Base-by-base conservation (phyloP, 257 asterid species). In the Fraxinus anomala region DNA sequence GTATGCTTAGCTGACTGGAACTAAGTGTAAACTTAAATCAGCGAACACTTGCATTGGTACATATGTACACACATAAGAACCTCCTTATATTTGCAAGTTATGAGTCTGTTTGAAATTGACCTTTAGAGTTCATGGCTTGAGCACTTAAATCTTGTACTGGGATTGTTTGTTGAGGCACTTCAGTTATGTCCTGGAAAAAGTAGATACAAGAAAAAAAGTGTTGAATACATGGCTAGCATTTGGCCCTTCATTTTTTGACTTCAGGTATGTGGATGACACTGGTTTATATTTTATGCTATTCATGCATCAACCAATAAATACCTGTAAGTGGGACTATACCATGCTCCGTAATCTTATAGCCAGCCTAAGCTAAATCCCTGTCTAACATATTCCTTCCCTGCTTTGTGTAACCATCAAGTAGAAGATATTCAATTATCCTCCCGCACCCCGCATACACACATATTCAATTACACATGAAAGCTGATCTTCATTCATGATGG, bases 1-100 rank as follows among this genome's bases (percentile, higher is more conserved):
- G 31, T 70, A 59, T 79, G 71, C 73, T 77, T 49, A 72, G 67
- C 19, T 51, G 75, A 36, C 76, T 24, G 30, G 74, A 65, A 78
- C 39, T 76, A 51, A 34, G 47, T 80, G 73, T 69, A 39, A 30
- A 21, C 68, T 30, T 17, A 73, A 75, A 70, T 80, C 28, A 36
- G 73, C 24, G 33, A 54, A 19, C 28, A 56, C 59, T 74, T 80
- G 76, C 33, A 36, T 51, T 65, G 68, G 34, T 73, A 72, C 28
- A 39, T 37, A 16, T 63, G 44, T 67, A 69, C 56, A 59, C 16
- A 34, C 36, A 40, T 67, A 80, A 72, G 10, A 26, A 47, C 21
- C 26, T 21, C 72, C 70, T 19, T 13, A 59, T 49, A 14, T 11
- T 73, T 42, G 14, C 73, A 21, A 73, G 59, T 78, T 39, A 73